Evolutionary conservation across 2,329 filamentous ascomycete species (phyloP).

Genomic region (Leptographium lundbergii): DNA sequence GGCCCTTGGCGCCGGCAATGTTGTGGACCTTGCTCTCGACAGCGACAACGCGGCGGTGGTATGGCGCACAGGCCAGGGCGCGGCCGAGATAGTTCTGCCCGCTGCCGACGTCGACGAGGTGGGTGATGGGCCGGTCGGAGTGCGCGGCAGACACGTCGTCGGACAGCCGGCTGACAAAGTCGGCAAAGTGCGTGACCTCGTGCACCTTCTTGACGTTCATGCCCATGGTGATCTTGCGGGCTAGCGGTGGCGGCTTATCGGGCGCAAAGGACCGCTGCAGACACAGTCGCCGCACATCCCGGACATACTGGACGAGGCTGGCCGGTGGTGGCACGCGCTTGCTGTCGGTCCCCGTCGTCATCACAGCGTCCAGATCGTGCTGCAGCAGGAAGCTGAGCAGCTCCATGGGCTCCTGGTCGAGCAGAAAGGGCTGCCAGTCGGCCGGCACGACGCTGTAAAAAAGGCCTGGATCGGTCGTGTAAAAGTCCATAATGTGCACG

Average conservation of each 20-base stretch:
- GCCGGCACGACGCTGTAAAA: slow-evolving; percentile 65
- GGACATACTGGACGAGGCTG: slow-evolving; percentile 60
- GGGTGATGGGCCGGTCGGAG: slow-evolving; percentile 53
- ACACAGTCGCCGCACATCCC: slow-evolving; percentile 55
- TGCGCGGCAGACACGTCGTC: slow-evolving; percentile 40
- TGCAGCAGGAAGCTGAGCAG: slow-evolving; percentile 72
- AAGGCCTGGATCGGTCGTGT: slow-evolving; percentile 71
- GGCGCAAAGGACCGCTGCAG: slow-evolving; percentile 48
- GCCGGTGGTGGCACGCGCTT: slow-evolving; percentile 26
- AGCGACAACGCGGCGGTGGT: slow-evolving; percentile 76
- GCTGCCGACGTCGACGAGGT: slow-evolving; percentile 91
- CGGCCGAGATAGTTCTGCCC: slow-evolving; percentile 94
- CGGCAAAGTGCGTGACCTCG: slow-evolving; percentile 84
- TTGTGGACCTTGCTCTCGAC: slow-evolving; percentile 83
- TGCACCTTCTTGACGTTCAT: slow-evolving; percentile 97
- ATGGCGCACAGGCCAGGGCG: slow-evolving; percentile 71
- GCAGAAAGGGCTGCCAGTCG: slow-evolving; percentile 74
- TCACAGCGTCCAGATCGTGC: slow-evolving; percentile 46
- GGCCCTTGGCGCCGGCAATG: slow-evolving; percentile 69
- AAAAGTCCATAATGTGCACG: slow-evolving; percentile 95
- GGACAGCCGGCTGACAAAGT: slow-evolving; percentile 56
- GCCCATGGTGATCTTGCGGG: slow-evolving; percentile 64
- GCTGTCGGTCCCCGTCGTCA: slow-evolving; percentile 12
- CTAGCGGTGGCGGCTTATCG: slow-evolving; percentile 38
- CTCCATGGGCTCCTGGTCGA: slow-evolving; percentile 55